Conservation (phyloP, 257 asterid species). For the Thymus quinquecostatus region DNA sequence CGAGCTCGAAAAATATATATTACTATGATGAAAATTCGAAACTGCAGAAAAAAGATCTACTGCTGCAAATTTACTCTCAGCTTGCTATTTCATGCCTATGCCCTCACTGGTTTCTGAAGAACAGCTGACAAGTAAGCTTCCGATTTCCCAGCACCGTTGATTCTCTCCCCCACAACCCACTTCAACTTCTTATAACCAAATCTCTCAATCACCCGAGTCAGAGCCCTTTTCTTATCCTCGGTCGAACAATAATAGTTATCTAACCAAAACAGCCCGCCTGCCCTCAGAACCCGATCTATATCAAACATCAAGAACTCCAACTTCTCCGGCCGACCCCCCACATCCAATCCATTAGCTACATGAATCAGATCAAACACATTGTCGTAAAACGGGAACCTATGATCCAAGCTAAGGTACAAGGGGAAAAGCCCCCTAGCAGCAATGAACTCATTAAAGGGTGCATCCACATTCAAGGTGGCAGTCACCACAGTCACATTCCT, state of each 20-base stretch:
- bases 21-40: conserved; percentile 19
- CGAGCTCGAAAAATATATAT: conserved; percentile 23
- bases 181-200: conserved; percentile 83
- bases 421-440: conserved; percentile 93
- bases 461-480: conserved; percentile 72
- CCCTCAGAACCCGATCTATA: conserved; percentile 73
- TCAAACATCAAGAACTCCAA: conserved; percentile 92
- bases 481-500: conserved; percentile 66
- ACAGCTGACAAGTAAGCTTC: conserved; percentile 80
- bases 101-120: conserved; percentile 74
- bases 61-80: conserved; percentile 26
- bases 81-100: conserved; percentile 24
- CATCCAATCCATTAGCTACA: conserved; percentile 66
- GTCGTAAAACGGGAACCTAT: conserved; percentile 75
- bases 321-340: conserved; percentile 64
- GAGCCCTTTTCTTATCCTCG: conserved; percentile 65
- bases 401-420: conserved; percentile 71
- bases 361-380: conserved; percentile 74
- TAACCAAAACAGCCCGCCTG: conserved; percentile 81
- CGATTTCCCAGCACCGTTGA: conserved; percentile 64
- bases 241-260: conserved; percentile 66
- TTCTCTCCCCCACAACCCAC: conserved; percentile 89
- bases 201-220: conserved; percentile 70
- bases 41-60: conserved; percentile 21
- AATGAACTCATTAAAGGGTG: conserved; percentile 79